These are phyloP conservation scores for Sungouiella blattae DNA, from an alignment of 805 yeast genomes.

Conservation along the genomic window DNA sequence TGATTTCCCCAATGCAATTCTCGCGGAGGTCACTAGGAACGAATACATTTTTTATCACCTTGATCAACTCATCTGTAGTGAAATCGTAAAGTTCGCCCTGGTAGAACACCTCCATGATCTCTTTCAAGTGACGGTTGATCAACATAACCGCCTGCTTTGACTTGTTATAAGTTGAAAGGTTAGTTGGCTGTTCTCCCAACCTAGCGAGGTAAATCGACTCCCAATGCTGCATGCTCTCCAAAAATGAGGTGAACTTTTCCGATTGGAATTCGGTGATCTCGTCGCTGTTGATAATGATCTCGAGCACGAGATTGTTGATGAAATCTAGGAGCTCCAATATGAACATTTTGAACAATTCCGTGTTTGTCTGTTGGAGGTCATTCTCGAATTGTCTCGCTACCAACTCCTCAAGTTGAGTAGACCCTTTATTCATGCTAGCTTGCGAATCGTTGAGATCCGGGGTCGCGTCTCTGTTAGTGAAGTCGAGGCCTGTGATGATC, in stretches of 20 bases:
- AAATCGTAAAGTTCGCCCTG: constrained; percentile 51
- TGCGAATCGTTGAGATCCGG: constrained; percentile 7
- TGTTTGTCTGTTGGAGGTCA: constrained; percentile 25
- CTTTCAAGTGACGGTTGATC: constrained; percentile 38
- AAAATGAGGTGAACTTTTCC: constrained; percentile 25
- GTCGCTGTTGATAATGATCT: constrained; percentile 19
- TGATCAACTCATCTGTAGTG: constrained; percentile 43
- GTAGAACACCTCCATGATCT: constrained; percentile 47
- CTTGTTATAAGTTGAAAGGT: constrained; percentile 13
- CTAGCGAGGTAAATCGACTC: constrained; percentile 8
- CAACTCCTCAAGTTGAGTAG: constrained; percentile 15
- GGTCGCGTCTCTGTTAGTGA: constrained; percentile 12
- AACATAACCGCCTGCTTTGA: constrained; percentile 29
- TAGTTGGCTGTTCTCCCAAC: constrained; percentile 7
- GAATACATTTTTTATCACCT: constrained; percentile 41
- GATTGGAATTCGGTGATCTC: constrained; percentile 38
- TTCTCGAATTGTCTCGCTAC: constrained; percentile 15
- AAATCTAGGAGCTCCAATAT: constrained; percentile 25
- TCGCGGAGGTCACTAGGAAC: constrained; percentile 45
- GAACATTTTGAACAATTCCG: constrained; percentile 23
- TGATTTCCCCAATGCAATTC: constrained; percentile 43
- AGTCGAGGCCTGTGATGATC: constrained; percentile 13
- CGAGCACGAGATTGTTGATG: constrained; percentile 26
- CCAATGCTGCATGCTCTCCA: constrained; percentile 11
- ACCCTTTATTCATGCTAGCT: constrained; percentile 19